phyloP scores from a whole-genome alignment of 495 filamentous ascomycete species.

The Rhypophila decipiens region DNA sequence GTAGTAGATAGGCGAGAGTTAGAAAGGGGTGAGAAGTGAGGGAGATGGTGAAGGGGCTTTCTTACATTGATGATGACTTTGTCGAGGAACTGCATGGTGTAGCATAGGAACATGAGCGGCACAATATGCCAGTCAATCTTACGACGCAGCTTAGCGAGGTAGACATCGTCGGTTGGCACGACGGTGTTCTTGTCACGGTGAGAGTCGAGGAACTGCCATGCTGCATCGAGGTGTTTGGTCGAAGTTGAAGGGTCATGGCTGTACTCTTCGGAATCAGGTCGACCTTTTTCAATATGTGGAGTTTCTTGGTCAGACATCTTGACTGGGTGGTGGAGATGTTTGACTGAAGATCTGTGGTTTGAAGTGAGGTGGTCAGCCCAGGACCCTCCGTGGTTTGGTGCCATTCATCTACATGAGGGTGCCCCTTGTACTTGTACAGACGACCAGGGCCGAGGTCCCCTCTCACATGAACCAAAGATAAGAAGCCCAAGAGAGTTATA shows the following conservation, averaged over 20 bases:
- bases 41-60: neutral
- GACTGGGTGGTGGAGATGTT: too few species aligned
- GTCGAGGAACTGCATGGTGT: conserved; percentile 62
- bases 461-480: too few species aligned
- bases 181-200: conserved; percentile 19
- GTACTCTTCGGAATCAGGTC: too few species aligned
- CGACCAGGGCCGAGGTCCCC: too few species aligned
- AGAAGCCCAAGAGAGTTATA: too few species aligned
- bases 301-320: too few species aligned
- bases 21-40: neutral
- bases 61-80: conserved; percentile 54
- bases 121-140: conserved; percentile 35
- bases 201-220: conserved; percentile 29
- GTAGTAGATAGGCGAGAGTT: neutral
- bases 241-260: neutral
- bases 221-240: conserved; percentile 19
- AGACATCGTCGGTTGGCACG: conserved; percentile 3
- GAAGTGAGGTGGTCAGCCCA: too few species aligned
- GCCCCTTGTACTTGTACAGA: too few species aligned
- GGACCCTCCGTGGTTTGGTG: too few species aligned
- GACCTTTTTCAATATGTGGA: too few species aligned
- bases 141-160: conserved; percentile 21
- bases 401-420: too few species aligned
- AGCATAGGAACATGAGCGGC: conserved; percentile 52
- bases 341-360: too few species aligned